Conservation (phyloP, 2,329 filamentous ascomycete species). For the Aquanectria penicillioides region DNA sequence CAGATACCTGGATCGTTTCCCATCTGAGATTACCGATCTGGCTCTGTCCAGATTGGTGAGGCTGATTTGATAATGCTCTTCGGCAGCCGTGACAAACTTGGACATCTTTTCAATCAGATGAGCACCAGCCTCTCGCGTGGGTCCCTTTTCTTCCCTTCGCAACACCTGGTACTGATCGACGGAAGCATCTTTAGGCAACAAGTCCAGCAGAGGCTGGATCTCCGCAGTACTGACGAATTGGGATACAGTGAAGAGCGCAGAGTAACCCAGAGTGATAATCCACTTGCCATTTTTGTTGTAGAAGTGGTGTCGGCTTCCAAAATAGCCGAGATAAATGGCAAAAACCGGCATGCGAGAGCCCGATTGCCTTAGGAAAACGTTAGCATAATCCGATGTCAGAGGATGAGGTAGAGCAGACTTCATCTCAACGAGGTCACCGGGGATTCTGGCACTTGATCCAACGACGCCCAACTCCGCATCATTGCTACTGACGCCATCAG, state of each 20-base stretch:
- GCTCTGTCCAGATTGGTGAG: constrained; percentile 60
- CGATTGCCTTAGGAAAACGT: constrained; percentile 37
- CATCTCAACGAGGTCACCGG: constrained; percentile 64
- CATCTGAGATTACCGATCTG: constrained; percentile 51
- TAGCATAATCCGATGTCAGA: constrained; percentile 1
- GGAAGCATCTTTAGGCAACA: constrained; percentile 41
- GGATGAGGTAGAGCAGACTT: constrained; percentile 40
- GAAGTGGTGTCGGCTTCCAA: constrained; percentile 63
- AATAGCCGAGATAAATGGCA: constrained; percentile 63
- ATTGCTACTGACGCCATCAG: constrained; percentile 41
- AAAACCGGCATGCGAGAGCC: constrained; percentile 58
- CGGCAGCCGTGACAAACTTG: constrained; percentile 54
- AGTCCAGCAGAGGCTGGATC: constrained; percentile 50
- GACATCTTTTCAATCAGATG: constrained; percentile 59
- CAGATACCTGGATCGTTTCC: constrained; percentile 54
- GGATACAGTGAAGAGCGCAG: constrained; percentile 60
- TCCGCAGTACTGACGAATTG: constrained; percentile 56
- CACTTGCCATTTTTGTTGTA: constrained; percentile 64
- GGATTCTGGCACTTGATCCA: constrained; percentile 39
- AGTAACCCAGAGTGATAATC: constrained; percentile 53
- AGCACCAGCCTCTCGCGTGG: constrained; percentile 55
- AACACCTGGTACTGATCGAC: constrained; percentile 46
- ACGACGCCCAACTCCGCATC: constrained; percentile 40
- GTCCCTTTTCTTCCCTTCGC: constrained; percentile 51
- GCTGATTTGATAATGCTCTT: constrained; percentile 58